Conservation (phyloP, 805 yeast species). For the Isabelozyma heimii region DNA sequence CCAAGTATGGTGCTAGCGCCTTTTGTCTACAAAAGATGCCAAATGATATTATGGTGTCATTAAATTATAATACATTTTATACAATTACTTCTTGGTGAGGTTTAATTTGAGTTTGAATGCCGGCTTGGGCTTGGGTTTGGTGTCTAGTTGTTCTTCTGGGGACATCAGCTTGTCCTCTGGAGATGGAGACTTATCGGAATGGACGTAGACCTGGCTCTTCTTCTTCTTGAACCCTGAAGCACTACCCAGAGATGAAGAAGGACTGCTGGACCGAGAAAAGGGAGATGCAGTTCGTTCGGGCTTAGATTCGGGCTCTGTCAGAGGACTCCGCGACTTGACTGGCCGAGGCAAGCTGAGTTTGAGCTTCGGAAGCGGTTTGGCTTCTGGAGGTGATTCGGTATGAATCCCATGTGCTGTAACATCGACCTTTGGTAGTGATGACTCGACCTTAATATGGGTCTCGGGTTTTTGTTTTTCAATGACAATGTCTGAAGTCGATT, state of each 20-base stretch:
- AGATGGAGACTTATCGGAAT: constrained; percentile 7
- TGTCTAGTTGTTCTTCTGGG: constrained; percentile 8
- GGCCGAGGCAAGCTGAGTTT: neutral
- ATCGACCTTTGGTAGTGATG: neutral
- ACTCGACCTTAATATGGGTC: too few relatives aligned
- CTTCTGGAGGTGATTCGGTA: neutral
- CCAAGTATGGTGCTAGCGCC: too few relatives aligned
- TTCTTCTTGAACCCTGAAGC: constrained; percentile 14
- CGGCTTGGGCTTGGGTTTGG: neutral
- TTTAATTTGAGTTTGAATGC: constrained; percentile 1
- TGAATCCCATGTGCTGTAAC: neutral
- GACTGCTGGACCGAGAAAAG: constrained; percentile 14
- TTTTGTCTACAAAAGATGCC: neutral
- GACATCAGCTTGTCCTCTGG: constrained; percentile 5
- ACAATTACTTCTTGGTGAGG: neutral
- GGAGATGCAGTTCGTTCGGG: constrained; percentile 9
- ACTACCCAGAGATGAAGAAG: constrained; percentile 11
- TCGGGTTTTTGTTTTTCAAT: neutral
- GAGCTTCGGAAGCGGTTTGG: constrained; percentile 1
- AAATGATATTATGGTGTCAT: neutral
- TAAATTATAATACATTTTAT: neutral
- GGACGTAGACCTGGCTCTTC: constrained; percentile 28
- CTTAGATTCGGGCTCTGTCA: neutral
- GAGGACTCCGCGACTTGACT: neutral
- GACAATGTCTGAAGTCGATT: neutral